Percentiles rank a stretch among this genome's conserved stretches.
phyloP scores from a whole-genome alignment of 202 grass and related monocot genomes.

The Carex arenaria region DNA sequence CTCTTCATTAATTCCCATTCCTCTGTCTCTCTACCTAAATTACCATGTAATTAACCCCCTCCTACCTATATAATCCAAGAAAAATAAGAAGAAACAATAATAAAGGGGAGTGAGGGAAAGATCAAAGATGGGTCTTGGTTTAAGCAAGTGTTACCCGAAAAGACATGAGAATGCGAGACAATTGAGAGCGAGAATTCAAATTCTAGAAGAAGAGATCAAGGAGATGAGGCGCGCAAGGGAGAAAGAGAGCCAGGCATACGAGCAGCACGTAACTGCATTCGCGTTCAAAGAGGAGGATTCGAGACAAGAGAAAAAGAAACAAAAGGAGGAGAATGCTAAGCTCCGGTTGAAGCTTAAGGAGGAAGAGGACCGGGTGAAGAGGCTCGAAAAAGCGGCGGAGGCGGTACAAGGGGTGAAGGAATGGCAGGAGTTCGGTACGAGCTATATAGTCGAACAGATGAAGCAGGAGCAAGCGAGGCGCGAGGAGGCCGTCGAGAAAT shows the following conservation, averaged over 20 bases:
- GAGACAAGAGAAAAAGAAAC: constrained; percentile 29
- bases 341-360: constrained; percentile 19
- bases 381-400: neutral
- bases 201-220: constrained; percentile 31
- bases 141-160: constrained; percentile 26
- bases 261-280: constrained; percentile 17
- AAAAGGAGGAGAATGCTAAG: constrained; percentile 18
- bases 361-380: constrained; percentile 10
- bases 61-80: neutral
- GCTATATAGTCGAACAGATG: constrained; percentile 26
- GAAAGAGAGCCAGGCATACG: constrained; percentile 1
- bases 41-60: neutral
- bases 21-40: constrained; percentile 8
- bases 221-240: constrained; percentile 21
- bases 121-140: constrained; percentile 22
- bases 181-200: constrained; percentile 16
- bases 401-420: constrained; percentile 17
- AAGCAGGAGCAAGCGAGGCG: constrained; percentile 31
- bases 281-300: constrained; percentile 31
- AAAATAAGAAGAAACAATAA: neutral
- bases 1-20: neutral
- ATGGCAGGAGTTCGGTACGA: constrained; percentile 12
- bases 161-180: neutral
- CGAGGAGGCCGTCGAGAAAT: constrained; percentile 43
- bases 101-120: neutral